Conservation (phyloP, 2,329 filamentous ascomycete species). For the Hymenoscyphus occultus region DNA sequence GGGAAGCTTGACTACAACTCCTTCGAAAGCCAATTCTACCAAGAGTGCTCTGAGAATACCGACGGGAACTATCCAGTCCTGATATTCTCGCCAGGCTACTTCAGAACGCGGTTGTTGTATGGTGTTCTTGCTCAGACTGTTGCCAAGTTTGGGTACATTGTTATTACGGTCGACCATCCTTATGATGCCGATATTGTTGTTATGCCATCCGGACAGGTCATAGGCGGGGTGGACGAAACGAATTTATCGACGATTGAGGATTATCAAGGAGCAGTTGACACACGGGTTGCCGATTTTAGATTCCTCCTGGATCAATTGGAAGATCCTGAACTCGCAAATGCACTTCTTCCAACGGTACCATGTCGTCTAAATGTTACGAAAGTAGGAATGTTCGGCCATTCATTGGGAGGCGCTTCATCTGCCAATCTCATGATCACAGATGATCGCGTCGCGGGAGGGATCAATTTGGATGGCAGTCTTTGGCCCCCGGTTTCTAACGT, state of each 20-base stretch:
- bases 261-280: slow-evolving; percentile 20
- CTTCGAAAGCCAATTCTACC: slow-evolving; percentile 9
- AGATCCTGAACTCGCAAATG: slow-evolving; percentile 6
- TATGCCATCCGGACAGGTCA: slow-evolving; percentile 39
- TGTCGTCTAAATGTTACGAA: slow-evolving; percentile 25
- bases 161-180: slow-evolving; percentile 45
- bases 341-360: neutral
- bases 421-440: slow-evolving; percentile 34
- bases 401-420: slow-evolving; percentile 34
- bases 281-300: slow-evolving; percentile 31
- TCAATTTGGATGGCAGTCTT: slow-evolving; percentile 39
- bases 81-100: slow-evolving; percentile 41
- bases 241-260: slow-evolving; percentile 22
- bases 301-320: slow-evolving; percentile 34
- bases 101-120: slow-evolving; percentile 41
- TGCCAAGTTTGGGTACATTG: slow-evolving; percentile 41
- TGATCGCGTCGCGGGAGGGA: slow-evolving; percentile 33
- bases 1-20: slow-evolving; percentile 6
- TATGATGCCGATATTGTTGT: slow-evolving; percentile 43
- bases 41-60: neutral
- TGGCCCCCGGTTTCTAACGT: slow-evolving; percentile 25
- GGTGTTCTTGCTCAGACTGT: slow-evolving; percentile 40
- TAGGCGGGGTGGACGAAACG: slow-evolving; percentile 19
- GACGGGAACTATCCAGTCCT: slow-evolving; percentile 26
- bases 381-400: slow-evolving; percentile 37